Evolutionary conservation across 345 rosid species (phyloP).

Genomic region (Rhizophora apiculata): DNA sequence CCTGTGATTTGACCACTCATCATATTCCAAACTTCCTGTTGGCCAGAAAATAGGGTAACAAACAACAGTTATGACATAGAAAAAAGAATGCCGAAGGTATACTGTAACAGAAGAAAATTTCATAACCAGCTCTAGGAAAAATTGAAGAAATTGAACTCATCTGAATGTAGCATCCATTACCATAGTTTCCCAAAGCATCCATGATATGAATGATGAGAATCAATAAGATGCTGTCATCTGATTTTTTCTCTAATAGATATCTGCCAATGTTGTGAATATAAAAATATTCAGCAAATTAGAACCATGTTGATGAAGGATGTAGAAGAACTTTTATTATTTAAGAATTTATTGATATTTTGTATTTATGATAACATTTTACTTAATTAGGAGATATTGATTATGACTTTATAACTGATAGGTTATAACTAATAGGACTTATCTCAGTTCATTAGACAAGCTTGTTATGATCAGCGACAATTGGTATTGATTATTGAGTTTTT

Average conservation of each 20-base stretch:
- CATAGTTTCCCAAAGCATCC: conserved; percentile 94
- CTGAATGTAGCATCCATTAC: conserved; percentile 41
- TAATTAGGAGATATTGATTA: conserved; percentile 5
- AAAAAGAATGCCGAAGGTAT: conserved; percentile 8
- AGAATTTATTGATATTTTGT: no score
- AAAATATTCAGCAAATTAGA: conserved; percentile 23
- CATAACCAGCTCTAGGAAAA: background rate
- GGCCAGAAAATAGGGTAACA: background rate
- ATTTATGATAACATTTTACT: background rate
- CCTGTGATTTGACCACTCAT: conserved; percentile 95
- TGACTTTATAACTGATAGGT: background rate
- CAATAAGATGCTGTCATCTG: conserved; percentile 96
- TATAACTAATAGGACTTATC: conserved; percentile 1
- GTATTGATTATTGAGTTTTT: no score
- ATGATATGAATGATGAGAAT: conserved; percentile 78
- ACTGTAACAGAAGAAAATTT: background rate
- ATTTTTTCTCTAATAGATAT: conserved; percentile 81
- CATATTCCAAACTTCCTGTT: conserved; percentile 91
- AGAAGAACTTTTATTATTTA: background rate
- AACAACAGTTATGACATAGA: conserved; percentile 9
- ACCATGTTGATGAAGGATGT: background rate
- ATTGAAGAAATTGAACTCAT: conserved; percentile 20
- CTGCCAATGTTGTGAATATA: conserved; percentile 40
- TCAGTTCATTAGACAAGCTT: no score
- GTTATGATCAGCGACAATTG: no score